Evolutionary conservation across 768 basidiomycete species (phyloP), one percentile per base, ranked within the genome.

Genomic region (Rhizopogon roseolus): DNA sequence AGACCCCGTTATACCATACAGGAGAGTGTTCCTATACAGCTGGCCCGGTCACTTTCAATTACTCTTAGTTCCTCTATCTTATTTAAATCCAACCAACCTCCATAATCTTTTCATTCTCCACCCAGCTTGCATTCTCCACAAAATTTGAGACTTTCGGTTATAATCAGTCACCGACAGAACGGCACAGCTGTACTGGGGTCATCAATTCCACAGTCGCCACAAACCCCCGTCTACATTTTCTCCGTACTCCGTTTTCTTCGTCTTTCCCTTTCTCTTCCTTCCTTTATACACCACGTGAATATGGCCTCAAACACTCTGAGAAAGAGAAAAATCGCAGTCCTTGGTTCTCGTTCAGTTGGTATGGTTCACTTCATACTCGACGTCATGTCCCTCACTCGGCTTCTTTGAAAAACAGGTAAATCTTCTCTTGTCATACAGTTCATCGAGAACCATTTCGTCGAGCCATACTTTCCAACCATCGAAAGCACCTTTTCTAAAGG

Each of bases 391-490:
- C 58, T 53, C 50, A 46, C 59, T n/a, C 46, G 45, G 46, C 54
- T 56, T 55, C 58, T 52, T 45, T 48, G 38, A 55, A 54, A 52
- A n/a, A n/a, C 74, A 97, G 96, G 95, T 59, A 98, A 97, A 76
- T 92, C 92, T 25, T 97, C 96, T 50, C 81, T 97, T 56, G 82
- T 94, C 57, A 81, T 93, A 63, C 91, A 95, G 71, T 98, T 92
- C 73, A 88, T 94, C 72, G 90, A 97, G 73, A 87, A 89, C 62
- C 83, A 88, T 62, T 98, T 97, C 66, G 80, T 88, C 68, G 94
- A 96, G 56, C 79, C 86, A 7, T 98, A 98, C 76, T 94, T 93
- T 73, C 96, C 96, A 38, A 98, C 94, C 49, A 96, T 96, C 65
- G 95, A 98, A 71, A 84, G 79, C 60, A 92, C 88, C 11, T 89